Percentiles rank a stretch among this genome's conserved stretches.
phyloP scores from a whole-genome alignment of 805 yeast genomes.

The Metschnikowia picachoensis region DNA sequence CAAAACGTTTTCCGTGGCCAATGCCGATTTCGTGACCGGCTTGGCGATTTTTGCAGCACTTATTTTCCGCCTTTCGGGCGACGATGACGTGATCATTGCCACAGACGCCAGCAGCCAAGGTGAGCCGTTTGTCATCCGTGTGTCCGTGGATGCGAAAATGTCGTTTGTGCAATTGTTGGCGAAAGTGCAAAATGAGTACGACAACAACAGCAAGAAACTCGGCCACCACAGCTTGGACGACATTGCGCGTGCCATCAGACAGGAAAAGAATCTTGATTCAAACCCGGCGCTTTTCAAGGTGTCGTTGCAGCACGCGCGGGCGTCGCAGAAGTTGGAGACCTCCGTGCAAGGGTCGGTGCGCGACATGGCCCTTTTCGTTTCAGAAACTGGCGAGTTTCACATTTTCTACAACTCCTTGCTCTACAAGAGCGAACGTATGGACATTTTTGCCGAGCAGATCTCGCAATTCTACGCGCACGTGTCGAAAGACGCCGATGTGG shows the following conservation, averaged over 20 bases:
- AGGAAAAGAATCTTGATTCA: conserved; percentile 46
- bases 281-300: conserved; percentile 63
- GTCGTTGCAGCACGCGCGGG: conserved; percentile 48
- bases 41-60: conserved; percentile 68
- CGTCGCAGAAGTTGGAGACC: conserved; percentile 41
- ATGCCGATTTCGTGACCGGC: conserved; percentile 43
- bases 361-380: conserved; percentile 55
- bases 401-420: conserved; percentile 73
- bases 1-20: conserved; percentile 28
- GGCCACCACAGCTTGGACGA: conserved; percentile 48
- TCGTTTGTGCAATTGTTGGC: conserved; percentile 52
- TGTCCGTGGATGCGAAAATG: conserved; percentile 51
- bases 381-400: conserved; percentile 30
- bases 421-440: conserved; percentile 66
- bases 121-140: conserved; percentile 58
- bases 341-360: conserved; percentile 52
- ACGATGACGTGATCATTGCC: conserved; percentile 89
- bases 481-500: conserved; percentile 34
- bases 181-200: conserved; percentile 42
- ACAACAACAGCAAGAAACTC: conserved; percentile 32
- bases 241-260: conserved; percentile 50
- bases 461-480: conserved; percentile 42
- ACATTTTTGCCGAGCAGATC: conserved; percentile 70
- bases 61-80: conserved; percentile 82
- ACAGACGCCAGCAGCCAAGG: conserved; percentile 43